Evolutionary conservation across 306 rosid genomes (phyloP).

Genomic region (Psophocarpus tetragonolobus): DNA sequence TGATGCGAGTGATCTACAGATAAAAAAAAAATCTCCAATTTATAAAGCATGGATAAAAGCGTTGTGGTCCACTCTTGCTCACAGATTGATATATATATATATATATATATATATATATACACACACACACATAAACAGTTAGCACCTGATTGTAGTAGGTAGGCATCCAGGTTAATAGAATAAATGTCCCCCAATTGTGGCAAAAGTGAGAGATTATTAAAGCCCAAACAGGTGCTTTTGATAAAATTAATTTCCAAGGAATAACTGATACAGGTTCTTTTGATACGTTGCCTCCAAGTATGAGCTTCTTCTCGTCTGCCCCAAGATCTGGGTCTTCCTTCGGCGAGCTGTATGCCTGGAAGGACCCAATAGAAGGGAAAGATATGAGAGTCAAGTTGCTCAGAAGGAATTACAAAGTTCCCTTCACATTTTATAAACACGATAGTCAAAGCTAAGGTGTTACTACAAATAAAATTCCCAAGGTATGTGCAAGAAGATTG

Average conservation of each 20-base stretch:
- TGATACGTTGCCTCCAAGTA: constrained; percentile 66
- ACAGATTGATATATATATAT: neutral
- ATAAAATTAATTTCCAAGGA: constrained; percentile 92
- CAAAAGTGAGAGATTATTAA: constrained; percentile 90
- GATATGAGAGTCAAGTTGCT: constrained; percentile 19
- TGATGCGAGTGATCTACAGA: neutral
- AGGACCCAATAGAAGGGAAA: constrained; percentile 35
- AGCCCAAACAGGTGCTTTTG: constrained; percentile 98
- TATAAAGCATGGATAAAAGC: neutral
- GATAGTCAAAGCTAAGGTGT: constrained; percentile 1
- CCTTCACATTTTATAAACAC: constrained; percentile 14
- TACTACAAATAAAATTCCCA: constrained; percentile 18
- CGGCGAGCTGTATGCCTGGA: constrained; percentile 91
- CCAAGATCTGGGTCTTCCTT: constrained; percentile 77
- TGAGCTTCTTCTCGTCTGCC: constrained; percentile 62
- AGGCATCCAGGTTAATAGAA: constrained; percentile 97
- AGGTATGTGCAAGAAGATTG: neutral
- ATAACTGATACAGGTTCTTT: constrained; percentile 80
- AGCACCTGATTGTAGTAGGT: constrained; percentile 96
- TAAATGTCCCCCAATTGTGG: constrained; percentile 98
- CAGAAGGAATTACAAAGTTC: constrained; percentile 8
- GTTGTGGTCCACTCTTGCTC: neutral
- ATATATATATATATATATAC: too few species aligned
- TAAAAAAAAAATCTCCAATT: neutral
- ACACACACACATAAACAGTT: too few species aligned